phyloP scores from a whole-genome alignment of 73 alveolate genomes.

The Tetrahymena malaccensis region DNA sequence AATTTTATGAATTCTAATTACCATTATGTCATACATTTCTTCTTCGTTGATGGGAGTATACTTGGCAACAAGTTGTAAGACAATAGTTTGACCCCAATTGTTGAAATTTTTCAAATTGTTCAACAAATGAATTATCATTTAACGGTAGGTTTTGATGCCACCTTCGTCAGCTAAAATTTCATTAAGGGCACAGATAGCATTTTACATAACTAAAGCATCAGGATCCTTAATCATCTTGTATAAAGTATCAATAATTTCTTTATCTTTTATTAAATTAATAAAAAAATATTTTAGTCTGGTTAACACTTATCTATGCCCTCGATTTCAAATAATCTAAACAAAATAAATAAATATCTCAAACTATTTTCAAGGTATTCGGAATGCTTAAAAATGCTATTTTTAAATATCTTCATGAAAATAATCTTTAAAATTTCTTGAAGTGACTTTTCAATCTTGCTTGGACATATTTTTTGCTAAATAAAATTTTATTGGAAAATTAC shows the following conservation, averaged over 20 bases:
- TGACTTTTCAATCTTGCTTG: background rate
- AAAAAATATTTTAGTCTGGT: background rate
- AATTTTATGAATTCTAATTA: no score
- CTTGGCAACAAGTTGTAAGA: conserved; percentile 77
- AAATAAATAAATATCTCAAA: no score
- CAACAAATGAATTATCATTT: conserved; percentile 79
- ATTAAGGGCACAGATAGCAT: conserved; percentile 84
- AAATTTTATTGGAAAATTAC: background rate
- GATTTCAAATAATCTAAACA: no score
- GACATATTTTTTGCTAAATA: background rate
- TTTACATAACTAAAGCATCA: conserved; percentile 90
- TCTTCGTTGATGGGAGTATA: conserved; percentile 84
- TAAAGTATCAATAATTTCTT: conserved; percentile 75
- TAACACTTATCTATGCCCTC: no score
- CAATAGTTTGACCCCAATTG: conserved; percentile 94
- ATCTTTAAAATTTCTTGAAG: background rate
- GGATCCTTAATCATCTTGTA: conserved; percentile 86
- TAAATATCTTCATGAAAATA: no score
- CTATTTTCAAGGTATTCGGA: no score
- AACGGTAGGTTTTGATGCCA: conserved; percentile 84
- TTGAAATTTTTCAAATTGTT: conserved; percentile 87
- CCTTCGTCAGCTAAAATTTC: conserved; percentile 95
- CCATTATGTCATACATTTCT: conserved; percentile 92
- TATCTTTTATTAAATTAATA: conserved; percentile 18
- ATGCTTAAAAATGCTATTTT: background rate